Evolutionary conservation across 139 green algal genomes (phyloP).

Genomic region (Asterochloris sp.): DNA sequence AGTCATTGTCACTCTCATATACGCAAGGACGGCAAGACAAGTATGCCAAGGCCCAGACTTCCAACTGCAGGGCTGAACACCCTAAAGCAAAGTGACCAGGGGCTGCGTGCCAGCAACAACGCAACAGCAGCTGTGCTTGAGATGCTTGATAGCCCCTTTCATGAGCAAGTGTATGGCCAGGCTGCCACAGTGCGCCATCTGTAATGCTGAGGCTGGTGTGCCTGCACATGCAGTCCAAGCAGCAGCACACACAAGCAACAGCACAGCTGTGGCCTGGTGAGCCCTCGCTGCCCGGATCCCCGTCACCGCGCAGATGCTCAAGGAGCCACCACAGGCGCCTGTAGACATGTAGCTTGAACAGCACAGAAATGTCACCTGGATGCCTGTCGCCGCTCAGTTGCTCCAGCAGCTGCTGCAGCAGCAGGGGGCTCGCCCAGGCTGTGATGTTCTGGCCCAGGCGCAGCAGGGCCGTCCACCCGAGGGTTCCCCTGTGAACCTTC

Average conservation of each 20-base stretch:
- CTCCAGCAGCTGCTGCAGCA: slow-evolving; percentile 6
- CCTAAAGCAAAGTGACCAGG: slow-evolving; percentile 54
- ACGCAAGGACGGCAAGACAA: not conserved
- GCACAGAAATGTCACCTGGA: not conserved
- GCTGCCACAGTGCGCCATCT: not conserved
- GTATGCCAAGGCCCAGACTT: not conserved
- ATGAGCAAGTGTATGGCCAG: not conserved
- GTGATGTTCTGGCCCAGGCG: not conserved
- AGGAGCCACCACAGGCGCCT: too few relatives aligned
- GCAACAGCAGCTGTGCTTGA: too few relatives aligned
- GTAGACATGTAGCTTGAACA: not conserved
- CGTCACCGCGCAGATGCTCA: too few relatives aligned
- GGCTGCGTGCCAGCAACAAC: slow-evolving; percentile 60
- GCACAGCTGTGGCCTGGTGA: too few relatives aligned
- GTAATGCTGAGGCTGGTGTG: too few relatives aligned
- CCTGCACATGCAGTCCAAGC: too few relatives aligned
- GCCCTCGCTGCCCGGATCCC: too few relatives aligned
- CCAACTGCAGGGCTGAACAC: not conserved
- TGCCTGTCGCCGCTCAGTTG: not conserved
- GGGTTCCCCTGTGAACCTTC: not conserved
- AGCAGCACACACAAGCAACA: too few relatives aligned
- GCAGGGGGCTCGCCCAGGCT: not conserved
- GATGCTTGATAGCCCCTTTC: not conserved
- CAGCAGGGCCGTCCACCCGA: not conserved
- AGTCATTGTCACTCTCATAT: not conserved